phyloP scores from a whole-genome alignment of 2,329 filamentous ascomycete species.

The Colletotrichum neosansevieriae region DNA sequence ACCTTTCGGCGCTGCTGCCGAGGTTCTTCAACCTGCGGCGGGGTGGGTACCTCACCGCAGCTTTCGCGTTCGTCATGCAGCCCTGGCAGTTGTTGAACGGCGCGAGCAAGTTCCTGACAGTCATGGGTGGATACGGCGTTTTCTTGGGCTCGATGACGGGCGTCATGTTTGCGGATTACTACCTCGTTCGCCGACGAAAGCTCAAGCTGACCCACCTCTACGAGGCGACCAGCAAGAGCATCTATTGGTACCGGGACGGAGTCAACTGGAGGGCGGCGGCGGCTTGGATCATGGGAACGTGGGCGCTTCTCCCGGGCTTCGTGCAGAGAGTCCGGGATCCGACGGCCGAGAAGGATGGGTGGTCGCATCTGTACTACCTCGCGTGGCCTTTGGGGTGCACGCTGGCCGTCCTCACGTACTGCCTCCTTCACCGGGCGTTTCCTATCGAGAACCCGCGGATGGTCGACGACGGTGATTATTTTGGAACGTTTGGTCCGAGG shows the following conservation, averaged over 20 bases:
- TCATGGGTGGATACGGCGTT: constrained; percentile 48
- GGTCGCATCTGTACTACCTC: constrained; percentile 47
- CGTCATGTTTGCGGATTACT: constrained; percentile 52
- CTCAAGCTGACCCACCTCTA: constrained; percentile 54
- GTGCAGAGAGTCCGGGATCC: constrained; percentile 42
- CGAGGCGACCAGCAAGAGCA: constrained; percentile 32
- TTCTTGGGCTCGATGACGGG: constrained; percentile 53
- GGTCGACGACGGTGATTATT: constrained; percentile 46
- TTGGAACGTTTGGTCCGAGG: constrained; percentile 44
- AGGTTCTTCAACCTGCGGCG: constrained; percentile 41
- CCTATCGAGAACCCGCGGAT: constrained; percentile 41
- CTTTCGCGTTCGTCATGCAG: constrained; percentile 43
- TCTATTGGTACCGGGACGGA: constrained; percentile 45
- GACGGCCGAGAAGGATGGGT: constrained; percentile 38
- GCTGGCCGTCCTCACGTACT: constrained; percentile 41
- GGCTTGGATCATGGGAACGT: constrained; percentile 42
- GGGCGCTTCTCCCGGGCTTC: constrained; percentile 44
- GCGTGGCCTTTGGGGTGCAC: constrained; percentile 44
- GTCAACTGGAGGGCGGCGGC: constrained; percentile 43
- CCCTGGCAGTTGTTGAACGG: constrained; percentile 43
- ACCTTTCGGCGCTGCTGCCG: constrained; percentile 47
- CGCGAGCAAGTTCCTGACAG: constrained; percentile 46
- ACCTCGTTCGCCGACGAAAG: constrained; percentile 49
- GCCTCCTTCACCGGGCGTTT: constrained; percentile 39
- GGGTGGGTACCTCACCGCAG: constrained; percentile 41